Evolutionary conservation across 345 rosid genomes (phyloP).

Genomic region (Citrus hindsii): DNA sequence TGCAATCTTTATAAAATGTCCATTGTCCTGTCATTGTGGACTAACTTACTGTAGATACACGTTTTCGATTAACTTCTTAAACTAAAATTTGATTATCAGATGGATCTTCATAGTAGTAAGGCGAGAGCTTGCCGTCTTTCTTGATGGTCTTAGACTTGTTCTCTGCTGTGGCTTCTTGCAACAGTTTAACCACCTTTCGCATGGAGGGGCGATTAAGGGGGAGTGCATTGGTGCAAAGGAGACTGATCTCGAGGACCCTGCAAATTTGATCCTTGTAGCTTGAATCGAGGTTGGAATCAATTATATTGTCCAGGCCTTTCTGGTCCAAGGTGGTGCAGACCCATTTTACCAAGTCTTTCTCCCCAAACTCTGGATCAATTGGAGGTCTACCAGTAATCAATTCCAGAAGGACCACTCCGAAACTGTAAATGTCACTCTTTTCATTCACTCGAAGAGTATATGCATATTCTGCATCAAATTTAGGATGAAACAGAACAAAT

Average conservation of each 20-base stretch:
- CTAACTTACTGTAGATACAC: neutral
- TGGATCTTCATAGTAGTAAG: conserved; percentile 56
- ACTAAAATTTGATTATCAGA: conserved; percentile 31
- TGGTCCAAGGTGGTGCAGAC: conserved; percentile 50
- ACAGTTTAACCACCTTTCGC: conserved; percentile 87
- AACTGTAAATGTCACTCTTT: conserved; percentile 92
- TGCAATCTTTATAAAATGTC: neutral
- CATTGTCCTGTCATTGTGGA: conserved; percentile 6
- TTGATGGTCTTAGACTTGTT: conserved; percentile 22
- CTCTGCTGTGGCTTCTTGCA: conserved; percentile 50
- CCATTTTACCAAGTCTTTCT: conserved; percentile 80
- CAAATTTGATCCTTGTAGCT: conserved; percentile 51
- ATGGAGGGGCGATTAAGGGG: conserved; percentile 86
- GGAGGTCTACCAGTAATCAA: conserved; percentile 74
- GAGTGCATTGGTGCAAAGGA: conserved; percentile 67
- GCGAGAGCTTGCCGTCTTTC: conserved; percentile 64
- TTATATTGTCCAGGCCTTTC: conserved; percentile 43
- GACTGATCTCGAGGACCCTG: conserved; percentile 64
- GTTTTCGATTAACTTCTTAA: conserved; percentile 9
- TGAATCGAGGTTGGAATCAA: conserved; percentile 60
- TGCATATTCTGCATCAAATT: conserved; percentile 61
- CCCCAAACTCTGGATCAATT: conserved; percentile 68
- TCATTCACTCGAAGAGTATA: conserved; percentile 88
- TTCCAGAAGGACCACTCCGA: conserved; percentile 85
- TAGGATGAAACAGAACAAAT: neutral